Evolutionary conservation across 2,329 filamentous ascomycete genomes (phyloP), one percentile per base, ranked within the genome.

Genomic region (Fusarium nematophilum): DNA sequence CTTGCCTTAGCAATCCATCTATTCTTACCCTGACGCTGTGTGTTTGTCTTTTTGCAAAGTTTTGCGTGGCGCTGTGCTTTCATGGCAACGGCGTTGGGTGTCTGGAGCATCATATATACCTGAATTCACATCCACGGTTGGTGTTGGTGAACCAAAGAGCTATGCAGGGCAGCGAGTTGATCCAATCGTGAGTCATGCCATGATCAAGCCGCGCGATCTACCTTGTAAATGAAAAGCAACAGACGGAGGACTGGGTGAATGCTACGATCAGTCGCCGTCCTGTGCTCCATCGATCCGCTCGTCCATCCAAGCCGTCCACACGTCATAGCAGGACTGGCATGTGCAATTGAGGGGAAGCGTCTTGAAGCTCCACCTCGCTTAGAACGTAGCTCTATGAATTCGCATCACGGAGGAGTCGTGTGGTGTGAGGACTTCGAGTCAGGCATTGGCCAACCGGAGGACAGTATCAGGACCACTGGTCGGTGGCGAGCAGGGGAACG

Each of bases 51-150:
- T 38, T 39, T 58, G 36, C 47, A 42, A 51, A 36, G 42, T 56
- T 34, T 61, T 58, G 53, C 43, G 53, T 58, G 59, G 68, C 60
- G 62, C 55, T 66, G 57, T 67, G 66, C 57, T 70, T 63, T 72
- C 69, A 74, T 72, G 66, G 72, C 71, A 75, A 65, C 54, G 73
- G 73, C 66, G 73, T 72, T 70, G 62, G 65, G 68, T 73, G 59
- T 70, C 65, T 62, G 62, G 66, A 60, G 65, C 67, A 71, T 68
- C 62, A 64, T 68, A 69, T 71, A 72, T 72, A 68, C 69, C 65
- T 73, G 66, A 67, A 68, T 62, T 66, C 51, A 53, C 55, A 36
- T 47, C 43, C 42, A 33, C 15, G 47, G 34, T 56, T 59, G 56
- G 53, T 45, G 31, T 53, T 65, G 47, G 60, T 60, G 57, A 66